Percentiles rank a stretch among this genome's conserved stretches.
Evolutionary conservation across 2,329 filamentous ascomycete genomes (phyloP).

Genomic region (Botrytis sinoallii): DNA sequence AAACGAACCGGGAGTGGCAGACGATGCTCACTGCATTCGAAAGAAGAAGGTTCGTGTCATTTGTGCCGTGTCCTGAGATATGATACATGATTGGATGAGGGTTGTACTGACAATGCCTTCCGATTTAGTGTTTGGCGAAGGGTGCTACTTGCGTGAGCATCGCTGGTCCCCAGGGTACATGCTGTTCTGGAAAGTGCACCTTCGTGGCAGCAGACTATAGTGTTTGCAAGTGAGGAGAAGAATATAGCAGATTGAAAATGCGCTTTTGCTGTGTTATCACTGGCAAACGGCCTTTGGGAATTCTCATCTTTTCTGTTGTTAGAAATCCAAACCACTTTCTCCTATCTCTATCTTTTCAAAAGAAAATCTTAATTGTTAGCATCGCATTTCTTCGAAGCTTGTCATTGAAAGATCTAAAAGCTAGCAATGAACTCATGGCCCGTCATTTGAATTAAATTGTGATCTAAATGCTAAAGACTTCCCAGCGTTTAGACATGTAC

Average conservation of each 20-base stretch:
- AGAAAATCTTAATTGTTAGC: not conserved
- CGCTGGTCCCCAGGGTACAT: not conserved
- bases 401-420: not conserved
- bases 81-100: too few species aligned
- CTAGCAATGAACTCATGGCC: fast-evolving
- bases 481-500: not conserved
- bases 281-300: not conserved
- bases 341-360: not conserved
- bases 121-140: not conserved
- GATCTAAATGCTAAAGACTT: not conserved
- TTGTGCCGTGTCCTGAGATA: not conserved
- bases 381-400: not conserved
- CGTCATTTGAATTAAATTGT: not conserved
- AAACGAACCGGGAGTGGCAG: not conserved
- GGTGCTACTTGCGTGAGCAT: constrained; percentile 9
- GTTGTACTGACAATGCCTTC: not conserved
- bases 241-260: too few species aligned
- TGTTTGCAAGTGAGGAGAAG: not conserved
- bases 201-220: constrained; percentile 8
- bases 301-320: too few species aligned
- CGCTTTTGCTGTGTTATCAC: not conserved
- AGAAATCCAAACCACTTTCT: not conserved
- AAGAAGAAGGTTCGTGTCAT: constrained; percentile 3
- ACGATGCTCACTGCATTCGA: constrained; percentile 13
- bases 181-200: constrained; percentile 2